phyloP scores from a whole-genome alignment of 2,329 filamentous ascomycete genomes.

The Aureobasidium sp. region DNA sequence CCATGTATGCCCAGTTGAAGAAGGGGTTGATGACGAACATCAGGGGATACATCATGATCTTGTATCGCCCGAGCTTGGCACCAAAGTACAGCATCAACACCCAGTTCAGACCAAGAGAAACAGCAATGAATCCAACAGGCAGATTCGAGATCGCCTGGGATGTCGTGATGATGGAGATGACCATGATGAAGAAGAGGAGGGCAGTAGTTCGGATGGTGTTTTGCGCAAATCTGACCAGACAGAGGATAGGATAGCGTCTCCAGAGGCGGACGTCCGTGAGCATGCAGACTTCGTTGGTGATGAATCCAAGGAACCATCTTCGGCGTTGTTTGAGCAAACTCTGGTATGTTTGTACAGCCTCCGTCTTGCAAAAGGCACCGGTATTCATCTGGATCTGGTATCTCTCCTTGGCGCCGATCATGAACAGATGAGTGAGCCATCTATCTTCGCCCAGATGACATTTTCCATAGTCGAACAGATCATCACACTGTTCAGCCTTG shows the following conservation, averaged over 20 bases:
- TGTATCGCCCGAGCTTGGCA: constrained; percentile 74
- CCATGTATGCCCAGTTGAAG: constrained; percentile 98
- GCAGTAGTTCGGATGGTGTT: constrained; percentile 94
- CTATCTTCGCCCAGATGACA: constrained; percentile 91
- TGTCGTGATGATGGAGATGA: constrained; percentile 76
- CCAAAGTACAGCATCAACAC: constrained; percentile 94
- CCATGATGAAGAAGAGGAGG: constrained; percentile 87
- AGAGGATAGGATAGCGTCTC: constrained; percentile 80
- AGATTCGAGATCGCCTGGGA: constrained; percentile 68
- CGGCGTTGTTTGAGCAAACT: constrained; percentile 89
- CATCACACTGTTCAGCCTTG: constrained; percentile 89
- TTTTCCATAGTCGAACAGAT: constrained; percentile 94
- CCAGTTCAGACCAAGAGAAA: constrained; percentile 91
- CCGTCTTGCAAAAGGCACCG: constrained; percentile 95
- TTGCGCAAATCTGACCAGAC: constrained; percentile 83
- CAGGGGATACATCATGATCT: constrained; percentile 87
- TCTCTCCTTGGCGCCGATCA: constrained; percentile 87
- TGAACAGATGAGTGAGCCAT: constrained; percentile 96
- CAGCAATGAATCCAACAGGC: constrained; percentile 85
- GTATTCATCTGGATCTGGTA: constrained; percentile 98
- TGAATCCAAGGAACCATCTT: constrained; percentile 93
- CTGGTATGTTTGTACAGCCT: constrained; percentile 80
- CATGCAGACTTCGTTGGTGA: constrained; percentile 98
- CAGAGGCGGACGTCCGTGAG: constrained; percentile 87
- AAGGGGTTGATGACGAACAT: constrained; percentile 96